Conservation (phyloP, 208 protist species). For the Acanthamoeba divionensis region DNA sequence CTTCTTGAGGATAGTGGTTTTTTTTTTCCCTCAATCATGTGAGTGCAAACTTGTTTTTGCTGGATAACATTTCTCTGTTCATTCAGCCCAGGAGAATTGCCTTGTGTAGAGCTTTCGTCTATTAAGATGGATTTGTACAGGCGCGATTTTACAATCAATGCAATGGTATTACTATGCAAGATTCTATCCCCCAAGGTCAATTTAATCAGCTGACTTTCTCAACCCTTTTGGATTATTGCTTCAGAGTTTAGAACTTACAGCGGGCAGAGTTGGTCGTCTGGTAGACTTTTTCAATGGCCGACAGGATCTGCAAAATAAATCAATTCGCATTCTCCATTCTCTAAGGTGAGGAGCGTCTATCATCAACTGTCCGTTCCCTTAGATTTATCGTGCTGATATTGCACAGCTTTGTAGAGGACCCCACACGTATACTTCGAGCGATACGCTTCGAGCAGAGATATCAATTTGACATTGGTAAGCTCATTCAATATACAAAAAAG, state of each 20-base stretch:
- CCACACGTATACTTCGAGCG: constrained; percentile 16
- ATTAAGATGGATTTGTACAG: constrained; percentile 54
- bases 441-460: constrained; percentile 47
- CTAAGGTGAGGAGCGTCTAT: neutral
- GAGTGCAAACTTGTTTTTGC: neutral
- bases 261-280: neutral
- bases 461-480: constrained; percentile 4
- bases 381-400: neutral
- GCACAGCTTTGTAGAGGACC: constrained; percentile 36
- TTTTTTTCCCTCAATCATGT: too few species aligned
- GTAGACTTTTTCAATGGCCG: constrained; percentile 16
- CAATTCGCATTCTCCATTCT: constrained; percentile 19
- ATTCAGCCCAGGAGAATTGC: neutral
- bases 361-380: neutral
- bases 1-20: too few species aligned
- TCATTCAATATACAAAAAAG: neutral
- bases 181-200: neutral
- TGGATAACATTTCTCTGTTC: neutral
- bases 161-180: neutral
- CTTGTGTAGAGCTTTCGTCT: constrained; percentile 36
- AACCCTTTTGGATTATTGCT: neutral
- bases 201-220: neutral
- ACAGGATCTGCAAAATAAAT: neutral
- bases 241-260: constrained; percentile 17
- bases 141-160: constrained; percentile 39